A percentile compares a stretch with the other conserved stretches of the same genome.
Evolutionary conservation across 441 rosid species (phyloP).

Genomic region (Capsella rubella): DNA sequence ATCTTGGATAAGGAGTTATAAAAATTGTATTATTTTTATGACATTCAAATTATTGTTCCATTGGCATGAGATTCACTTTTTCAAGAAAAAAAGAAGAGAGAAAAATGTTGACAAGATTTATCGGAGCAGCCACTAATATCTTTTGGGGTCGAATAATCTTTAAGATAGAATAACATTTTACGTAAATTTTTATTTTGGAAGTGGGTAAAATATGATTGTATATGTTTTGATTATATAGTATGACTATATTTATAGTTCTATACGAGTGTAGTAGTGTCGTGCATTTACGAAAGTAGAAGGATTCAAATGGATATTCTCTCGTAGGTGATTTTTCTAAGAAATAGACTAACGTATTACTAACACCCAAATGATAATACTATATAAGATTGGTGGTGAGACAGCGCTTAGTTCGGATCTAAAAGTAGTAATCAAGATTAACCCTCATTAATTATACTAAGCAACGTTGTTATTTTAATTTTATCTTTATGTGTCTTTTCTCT

Average conservation of each 20-base stretch:
- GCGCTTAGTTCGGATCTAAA: conserved; percentile 42
- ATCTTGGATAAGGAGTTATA: conserved; percentile 3
- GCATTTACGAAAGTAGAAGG: conserved; percentile 25
- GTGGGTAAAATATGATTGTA: neutral
- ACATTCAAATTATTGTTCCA: no score
- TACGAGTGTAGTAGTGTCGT: conserved; percentile 8
- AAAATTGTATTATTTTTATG: neutral
- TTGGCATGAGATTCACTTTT: no score
- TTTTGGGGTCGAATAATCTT: neutral
- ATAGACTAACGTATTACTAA: conserved; percentile 6
- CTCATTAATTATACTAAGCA: conserved; percentile 22
- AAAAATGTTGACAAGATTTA: conserved; percentile 23
- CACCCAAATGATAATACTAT: neutral
- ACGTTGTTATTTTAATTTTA: neutral
- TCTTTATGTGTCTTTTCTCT: neutral
- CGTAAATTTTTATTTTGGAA: conserved; percentile 6
- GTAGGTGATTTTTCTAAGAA: conserved; percentile 18
- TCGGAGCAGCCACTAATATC: neutral
- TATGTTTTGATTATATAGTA: neutral
- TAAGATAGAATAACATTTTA: conserved; percentile 1
- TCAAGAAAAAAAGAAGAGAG: neutral
- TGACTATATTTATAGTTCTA: conserved; percentile 2
- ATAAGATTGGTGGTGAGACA: conserved; percentile 16
- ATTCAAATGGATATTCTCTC: conserved; percentile 35
- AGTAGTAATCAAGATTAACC: conserved; percentile 26